phyloP scores from a whole-genome alignment of 305 asterid genomes.

The Solanum hybrid region DNA sequence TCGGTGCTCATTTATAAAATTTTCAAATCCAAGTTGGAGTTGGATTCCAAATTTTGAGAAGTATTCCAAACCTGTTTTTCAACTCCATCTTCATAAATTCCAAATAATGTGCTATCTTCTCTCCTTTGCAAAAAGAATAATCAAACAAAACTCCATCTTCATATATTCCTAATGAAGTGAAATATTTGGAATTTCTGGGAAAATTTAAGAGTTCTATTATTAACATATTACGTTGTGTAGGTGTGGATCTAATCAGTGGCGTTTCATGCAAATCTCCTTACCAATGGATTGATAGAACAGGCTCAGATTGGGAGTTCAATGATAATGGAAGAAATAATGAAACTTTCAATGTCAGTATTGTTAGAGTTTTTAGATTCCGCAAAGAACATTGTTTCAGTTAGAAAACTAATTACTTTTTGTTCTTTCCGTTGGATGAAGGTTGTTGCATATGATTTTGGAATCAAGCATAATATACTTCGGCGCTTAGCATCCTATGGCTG shows the following conservation, averaged over 20 bases:
- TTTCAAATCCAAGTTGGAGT: not conserved
- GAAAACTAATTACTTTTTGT: not conserved
- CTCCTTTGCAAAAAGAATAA: not conserved
- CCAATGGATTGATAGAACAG: slow-evolving; percentile 65
- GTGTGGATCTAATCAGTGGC: slow-evolving; percentile 82
- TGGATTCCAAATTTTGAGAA: not conserved
- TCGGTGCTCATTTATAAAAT: not conserved
- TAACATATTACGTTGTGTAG: slow-evolving; percentile 27
- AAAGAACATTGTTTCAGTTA: not conserved
- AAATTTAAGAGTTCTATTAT: not conserved
- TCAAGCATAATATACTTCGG: slow-evolving; percentile 78
- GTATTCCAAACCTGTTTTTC: not conserved
- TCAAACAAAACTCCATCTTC: not conserved
- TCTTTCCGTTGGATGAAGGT: slow-evolving; percentile 38
- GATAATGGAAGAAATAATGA: slow-evolving; percentile 28
- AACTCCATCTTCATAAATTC: not conserved
- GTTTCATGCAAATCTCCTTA: slow-evolving; percentile 77
- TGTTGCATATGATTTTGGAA: slow-evolving; percentile 91
- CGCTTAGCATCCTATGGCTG: slow-evolving; percentile 93
- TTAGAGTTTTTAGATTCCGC: not conserved
- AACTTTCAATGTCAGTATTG: slow-evolving; percentile 44
- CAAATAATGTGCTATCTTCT: not conserved
- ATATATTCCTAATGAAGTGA: not conserved
- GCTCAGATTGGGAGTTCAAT: slow-evolving; percentile 75
- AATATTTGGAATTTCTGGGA: not conserved